These are phyloP conservation scores for Zymoseptoria brevis DNA, from an alignment of 2,329 filamentous ascomycete species.

Conservation along the genomic window DNA sequence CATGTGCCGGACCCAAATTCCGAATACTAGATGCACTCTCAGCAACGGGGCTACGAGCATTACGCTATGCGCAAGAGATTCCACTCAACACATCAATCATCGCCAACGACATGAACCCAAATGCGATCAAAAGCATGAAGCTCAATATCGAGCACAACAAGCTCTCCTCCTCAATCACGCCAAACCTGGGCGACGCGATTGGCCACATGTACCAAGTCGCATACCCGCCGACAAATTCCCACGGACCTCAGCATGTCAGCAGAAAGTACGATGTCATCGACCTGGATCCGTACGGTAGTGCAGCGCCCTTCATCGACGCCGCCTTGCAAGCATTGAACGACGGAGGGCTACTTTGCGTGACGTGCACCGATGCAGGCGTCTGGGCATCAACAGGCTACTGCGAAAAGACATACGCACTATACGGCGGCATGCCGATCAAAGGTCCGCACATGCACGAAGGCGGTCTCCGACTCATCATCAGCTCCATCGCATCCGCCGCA, in stretches of 20 bases:
- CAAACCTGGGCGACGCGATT: slow-evolving; percentile 74
- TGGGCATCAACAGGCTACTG: slow-evolving; percentile 91
- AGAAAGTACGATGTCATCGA: slow-evolving; percentile 84
- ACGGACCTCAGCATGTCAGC: slow-evolving; percentile 31
- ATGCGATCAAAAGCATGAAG: slow-evolving; percentile 55
- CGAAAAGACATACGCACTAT: slow-evolving; percentile 90
- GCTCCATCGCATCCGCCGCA: slow-evolving; percentile 71
- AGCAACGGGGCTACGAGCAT: slow-evolving; percentile 80
- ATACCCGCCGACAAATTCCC: slow-evolving; percentile 26
- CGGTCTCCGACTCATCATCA: slow-evolving; percentile 76
- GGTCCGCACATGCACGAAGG: slow-evolving; percentile 81
- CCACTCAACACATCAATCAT: slow-evolving; percentile 45
- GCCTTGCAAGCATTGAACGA: slow-evolving; percentile 81
- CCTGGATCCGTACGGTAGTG: slow-evolving; percentile 90
- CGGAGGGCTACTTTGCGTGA: slow-evolving; percentile 86
- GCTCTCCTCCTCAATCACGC: slow-evolving; percentile 60
- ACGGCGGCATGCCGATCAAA: slow-evolving; percentile 82
- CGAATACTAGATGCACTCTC: slow-evolving; percentile 93
- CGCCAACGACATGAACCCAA: slow-evolving; percentile 74
- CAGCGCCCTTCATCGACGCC: slow-evolving; percentile 83
- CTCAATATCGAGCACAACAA: slow-evolving; percentile 79
- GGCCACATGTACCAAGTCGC: slow-evolving; percentile 73
- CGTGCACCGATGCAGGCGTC: slow-evolving; percentile 91
- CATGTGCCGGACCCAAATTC: slow-evolving; percentile 44
- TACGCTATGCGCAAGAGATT: slow-evolving; percentile 87